Evolutionary conservation across 352 stramenopile species (phyloP), one percentile per base, ranked within the genome.

Genomic region (Phytophthora pinifolia): DNA sequence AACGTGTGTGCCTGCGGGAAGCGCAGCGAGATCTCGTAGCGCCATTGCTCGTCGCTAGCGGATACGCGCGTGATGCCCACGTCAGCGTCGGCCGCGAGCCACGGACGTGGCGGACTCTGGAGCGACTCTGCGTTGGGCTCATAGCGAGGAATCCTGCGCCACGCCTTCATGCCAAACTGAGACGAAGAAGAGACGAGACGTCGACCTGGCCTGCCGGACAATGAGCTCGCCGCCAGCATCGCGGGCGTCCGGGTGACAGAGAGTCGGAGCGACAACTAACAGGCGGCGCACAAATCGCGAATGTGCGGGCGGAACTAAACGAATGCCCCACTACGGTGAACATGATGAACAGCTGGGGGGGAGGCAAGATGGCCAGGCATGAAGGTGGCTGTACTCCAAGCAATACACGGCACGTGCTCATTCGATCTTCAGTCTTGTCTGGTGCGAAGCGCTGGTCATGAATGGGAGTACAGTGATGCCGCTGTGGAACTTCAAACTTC

Each of bases 11-110:
- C 56, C 12, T 59, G 53, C 9, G 76, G 72, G 49, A 87, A 84
- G 25, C 67, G 72, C 47, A 86, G 52, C 49, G 75, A 83, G 59
- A 89, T 67, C 57, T 87, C 74, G 62, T 81, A 89, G 48, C 66
- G 53, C 43, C 54, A 67, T 13, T 53, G 33, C 7, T 60, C 59
- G 38, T 54, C 46, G 6, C 1, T 48, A 41, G 9, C 42, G 3
- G 62, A 58, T 5, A 75, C 58, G 41, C 65, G 67, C 9, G 76
- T 86, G 55, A 86, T 66, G 29, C 71, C 74, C 13, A 86, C 71
- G 34, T 84, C 73, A 9, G 70, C 70, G 46, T 79, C 71, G 9
- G 75, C 54, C 4, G 63, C 59, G 27, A 64, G 54, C 72, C 76
- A 86, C n/a, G 65, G 30, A 13, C 33, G 14, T 1, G 32, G 5